Evolutionary conservation across 1,139 yeast species (phyloP), one percentile per base, ranked within the genome.

Genomic region (Pneumocystis oryctolagi): DNA sequence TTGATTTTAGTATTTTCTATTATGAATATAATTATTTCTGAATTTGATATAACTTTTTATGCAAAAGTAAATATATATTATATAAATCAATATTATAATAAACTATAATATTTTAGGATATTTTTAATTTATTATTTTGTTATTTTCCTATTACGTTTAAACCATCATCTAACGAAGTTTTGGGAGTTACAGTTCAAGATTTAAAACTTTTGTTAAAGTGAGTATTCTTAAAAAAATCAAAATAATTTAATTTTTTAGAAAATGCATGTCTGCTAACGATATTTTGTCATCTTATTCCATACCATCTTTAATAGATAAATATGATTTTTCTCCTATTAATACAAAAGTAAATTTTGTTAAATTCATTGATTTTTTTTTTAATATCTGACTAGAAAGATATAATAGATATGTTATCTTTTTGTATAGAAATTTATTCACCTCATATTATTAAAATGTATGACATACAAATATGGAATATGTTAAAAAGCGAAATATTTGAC

Each of bases 121-220:
- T 92, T 65, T 92, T 90, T 71, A 98, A 94, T 71, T 83, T 87
- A 47, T 79, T 89, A 56, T 92, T 92, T 72, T 92, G 98, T 73
- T 94, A 94, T 75, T 94, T 90, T 75, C 99, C 99, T 3, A 90
- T 94, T 62, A 87, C 97, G 0, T 94, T 94, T 74, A 63, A 68
- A 28, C 69, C 71, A 25, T 97, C 98, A 1, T 96, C 97, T 1
- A 85, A 87, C 71, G 96, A 90, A 72, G 96, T 96, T 0, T 89
- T 89, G 72, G 83, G 84, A 66, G 87, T 89, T 66, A 83, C 95
- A 0, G 81, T 89, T 1, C 80, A 79, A 1, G 87, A 89, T 63
- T 78, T 92, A 68, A 89, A 88, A 70, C 60, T 70, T 8, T 79
- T 82, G 9, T 76, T 92, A 63, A 78, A 65, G 65, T 64, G 12